Conservation (phyloP, 2,329 filamentous ascomycete genomes). For the Passalora sequoiae region DNA sequence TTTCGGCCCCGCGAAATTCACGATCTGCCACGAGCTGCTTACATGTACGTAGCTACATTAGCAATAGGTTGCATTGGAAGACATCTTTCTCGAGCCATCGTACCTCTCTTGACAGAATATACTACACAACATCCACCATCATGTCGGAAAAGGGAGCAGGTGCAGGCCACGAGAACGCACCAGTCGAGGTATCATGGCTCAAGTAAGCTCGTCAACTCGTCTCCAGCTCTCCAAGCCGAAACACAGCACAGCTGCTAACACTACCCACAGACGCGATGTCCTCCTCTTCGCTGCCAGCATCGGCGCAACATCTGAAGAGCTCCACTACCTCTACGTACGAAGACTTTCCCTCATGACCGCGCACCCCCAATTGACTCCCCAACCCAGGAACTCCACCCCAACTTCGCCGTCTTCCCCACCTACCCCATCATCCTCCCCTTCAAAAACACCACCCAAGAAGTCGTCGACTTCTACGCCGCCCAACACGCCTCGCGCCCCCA, state of each 20-base stretch:
- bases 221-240: too few species aligned
- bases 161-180: slow-evolving; percentile 73
- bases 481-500: slow-evolving; percentile 41
- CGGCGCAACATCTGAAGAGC: slow-evolving; percentile 76
- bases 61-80: too few species aligned
- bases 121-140: too few species aligned
- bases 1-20: too few species aligned
- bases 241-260: too few species aligned
- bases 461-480: slow-evolving; percentile 68
- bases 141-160: slow-evolving; percentile 40
- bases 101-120: too few species aligned
- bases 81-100: too few species aligned
- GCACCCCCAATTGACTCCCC: slow-evolving; percentile 3
- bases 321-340: slow-evolving; percentile 87
- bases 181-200: slow-evolving; percentile 71
- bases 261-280: slow-evolving; percentile 68
- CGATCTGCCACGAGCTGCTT: too few species aligned
- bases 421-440: slow-evolving; percentile 80
- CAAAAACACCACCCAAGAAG: slow-evolving; percentile 67
- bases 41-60: background rate
- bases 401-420: slow-evolving; percentile 83
- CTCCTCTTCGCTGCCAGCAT: slow-evolving; percentile 89
- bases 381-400: slow-evolving; percentile 73
- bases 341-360: slow-evolving; percentile 7
- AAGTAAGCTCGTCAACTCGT: slow-evolving; percentile 9